Evolutionary conservation across 768 basidiomycete species (phyloP).

Genomic region (Pulveroboletus sp.): DNA sequence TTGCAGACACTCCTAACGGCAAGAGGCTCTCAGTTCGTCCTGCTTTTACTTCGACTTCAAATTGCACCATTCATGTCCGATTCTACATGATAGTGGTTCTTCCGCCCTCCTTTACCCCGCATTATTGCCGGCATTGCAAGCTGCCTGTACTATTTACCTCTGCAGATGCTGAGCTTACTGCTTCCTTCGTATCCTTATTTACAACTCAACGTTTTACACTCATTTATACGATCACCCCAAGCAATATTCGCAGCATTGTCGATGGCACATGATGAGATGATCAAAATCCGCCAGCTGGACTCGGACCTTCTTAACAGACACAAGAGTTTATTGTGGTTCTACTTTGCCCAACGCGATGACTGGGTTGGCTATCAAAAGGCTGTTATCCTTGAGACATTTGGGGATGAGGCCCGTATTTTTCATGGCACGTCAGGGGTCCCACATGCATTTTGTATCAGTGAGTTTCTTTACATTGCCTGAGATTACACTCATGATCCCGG

Average conservation of each 20-base stretch:
- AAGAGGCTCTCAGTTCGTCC: constrained; percentile 49
- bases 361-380: constrained; percentile 65
- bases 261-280: constrained; percentile 72
- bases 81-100: constrained; percentile 38
- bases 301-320: constrained; percentile 37
- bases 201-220: constrained; percentile 44
- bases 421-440: constrained; percentile 49
- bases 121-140: constrained; percentile 44
- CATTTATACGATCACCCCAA: constrained; percentile 48
- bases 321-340: constrained; percentile 43
- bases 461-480: constrained; percentile 22
- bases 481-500: constrained; percentile 1
- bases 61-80: background rate
- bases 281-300: constrained; percentile 52
- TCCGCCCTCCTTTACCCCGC: constrained; percentile 43
- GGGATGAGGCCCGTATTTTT: constrained; percentile 37
- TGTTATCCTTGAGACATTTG: constrained; percentile 39
- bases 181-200: constrained; percentile 49
- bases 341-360: constrained; percentile 59
- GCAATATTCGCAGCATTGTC: constrained; percentile 50
- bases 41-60: too few species aligned
- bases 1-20: constrained; percentile 64
- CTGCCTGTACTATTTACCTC: constrained; percentile 33
- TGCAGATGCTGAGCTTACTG: constrained; percentile 42
- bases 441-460: constrained; percentile 74